phyloP scores from a whole-genome alignment of 495 filamentous ascomycete species.

The Cetradonia linearis region DNA sequence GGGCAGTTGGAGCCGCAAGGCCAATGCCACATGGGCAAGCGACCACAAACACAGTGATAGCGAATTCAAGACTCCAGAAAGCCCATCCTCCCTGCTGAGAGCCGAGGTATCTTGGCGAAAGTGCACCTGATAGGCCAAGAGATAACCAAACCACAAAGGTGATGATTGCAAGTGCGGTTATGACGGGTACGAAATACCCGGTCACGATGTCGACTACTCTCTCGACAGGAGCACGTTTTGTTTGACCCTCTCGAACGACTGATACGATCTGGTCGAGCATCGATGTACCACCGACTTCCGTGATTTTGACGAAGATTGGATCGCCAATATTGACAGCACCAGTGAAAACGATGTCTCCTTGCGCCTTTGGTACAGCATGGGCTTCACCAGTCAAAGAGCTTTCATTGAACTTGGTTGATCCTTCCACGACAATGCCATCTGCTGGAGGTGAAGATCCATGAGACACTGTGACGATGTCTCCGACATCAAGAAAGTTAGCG shows the following conservation, averaged over 20 bases:
- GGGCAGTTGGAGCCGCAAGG: slow-evolving; percentile 83
- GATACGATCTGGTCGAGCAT: slow-evolving; percentile 90
- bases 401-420: slow-evolving; percentile 70
- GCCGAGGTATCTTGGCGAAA: slow-evolving; percentile 59
- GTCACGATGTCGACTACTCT: slow-evolving; percentile 75
- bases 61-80: slow-evolving; percentile 81
- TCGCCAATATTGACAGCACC: slow-evolving; percentile 78
- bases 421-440: slow-evolving; percentile 61
- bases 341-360: slow-evolving; percentile 65
- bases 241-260: slow-evolving; percentile 85
- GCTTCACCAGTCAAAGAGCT: slow-evolving; percentile 88
- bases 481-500: slow-evolving; percentile 73
- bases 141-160: slow-evolving; percentile 80
- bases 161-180: slow-evolving; percentile 67
- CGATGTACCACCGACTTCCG: slow-evolving; percentile 61
- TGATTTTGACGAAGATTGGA: slow-evolving; percentile 59
- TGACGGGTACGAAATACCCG: slow-evolving; percentile 78
- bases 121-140: slow-evolving; percentile 56
- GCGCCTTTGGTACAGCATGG: slow-evolving; percentile 55
- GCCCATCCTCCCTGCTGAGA: slow-evolving; percentile 64
- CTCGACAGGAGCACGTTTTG: slow-evolving; percentile 77
- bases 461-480: slow-evolving; percentile 65
- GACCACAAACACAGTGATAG: slow-evolving; percentile 89
- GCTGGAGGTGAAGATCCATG: slow-evolving; percentile 78
- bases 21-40: slow-evolving; percentile 91